Evolutionary conservation across 2,329 filamentous ascomycete species (phyloP).

Genomic region (Colletotrichum siamense): DNA sequence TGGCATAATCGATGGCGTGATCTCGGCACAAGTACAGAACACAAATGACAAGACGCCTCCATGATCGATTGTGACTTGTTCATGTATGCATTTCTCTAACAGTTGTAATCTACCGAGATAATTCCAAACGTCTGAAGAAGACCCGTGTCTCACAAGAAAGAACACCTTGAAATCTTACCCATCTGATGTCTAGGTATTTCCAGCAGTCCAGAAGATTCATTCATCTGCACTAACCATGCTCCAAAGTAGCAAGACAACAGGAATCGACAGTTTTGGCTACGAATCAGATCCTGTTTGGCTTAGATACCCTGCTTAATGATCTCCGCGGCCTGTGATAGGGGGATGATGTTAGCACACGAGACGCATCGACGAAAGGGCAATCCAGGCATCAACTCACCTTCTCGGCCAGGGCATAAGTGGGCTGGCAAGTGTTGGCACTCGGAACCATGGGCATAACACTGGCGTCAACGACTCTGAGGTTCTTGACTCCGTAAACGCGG

Average conservation of each 20-base stretch:
- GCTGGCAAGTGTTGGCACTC: conserved; percentile 35
- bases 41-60: neutral
- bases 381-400: conserved; percentile 23
- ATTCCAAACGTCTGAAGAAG: neutral
- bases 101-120: neutral
- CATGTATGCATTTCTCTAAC: rapidly evolving
- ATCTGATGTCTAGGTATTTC: neutral
- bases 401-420: conserved; percentile 41
- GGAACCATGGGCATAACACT: conserved; percentile 34
- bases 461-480: conserved; percentile 32
- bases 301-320: conserved; percentile 10
- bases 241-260: neutral
- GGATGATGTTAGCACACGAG: neutral
- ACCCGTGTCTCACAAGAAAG: rapidly evolving
- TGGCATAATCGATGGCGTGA: neutral
- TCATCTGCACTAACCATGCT: neutral
- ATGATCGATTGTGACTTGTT: neutral
- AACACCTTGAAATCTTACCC: neutral
- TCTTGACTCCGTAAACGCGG: conserved; percentile 33
- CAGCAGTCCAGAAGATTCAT: neutral
- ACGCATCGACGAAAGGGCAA: neutral
- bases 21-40: neutral
- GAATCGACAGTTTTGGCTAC: neutral
- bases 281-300: neutral
- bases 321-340: neutral